Base-by-base conservation (phyloP, 148 eudicot genomes). In the Cornus controversa region DNA sequence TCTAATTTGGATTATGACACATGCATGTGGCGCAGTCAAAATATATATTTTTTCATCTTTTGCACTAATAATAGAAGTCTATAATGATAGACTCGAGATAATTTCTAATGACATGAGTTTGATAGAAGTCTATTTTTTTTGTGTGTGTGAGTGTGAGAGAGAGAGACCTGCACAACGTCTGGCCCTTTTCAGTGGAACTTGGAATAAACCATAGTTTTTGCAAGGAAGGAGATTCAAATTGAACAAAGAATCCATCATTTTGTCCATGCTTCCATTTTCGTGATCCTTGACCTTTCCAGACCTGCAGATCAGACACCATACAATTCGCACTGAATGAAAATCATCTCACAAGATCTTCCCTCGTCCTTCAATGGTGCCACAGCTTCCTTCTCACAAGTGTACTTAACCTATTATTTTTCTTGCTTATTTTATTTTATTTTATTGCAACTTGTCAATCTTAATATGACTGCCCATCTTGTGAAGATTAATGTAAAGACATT, bases 191-290 rank as follows among this genome's bases (percentile, higher is more conserved):
- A 29, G 36, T 87, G 77, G 84, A 84, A 80, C 92, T 90, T 69
- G 97, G 88, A 71, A 96, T 69, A 79, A 96, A 96, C 99, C 99
- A 96, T 71, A 89, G 67, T 79, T 90, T 96, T 68, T 92, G 85
- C 78, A 86, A 22, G 8, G 71, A 60, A 67, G 97, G 93, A 34
- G 92, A 85, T 84, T 96, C 99, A 81, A 96, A 93, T 85, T 96
- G 98, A 79, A 96, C 83, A 79, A 96, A 96, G 85, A 96, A 84
- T 68, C 99, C 99, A 85, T 96, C 99, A 80, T 54, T 79, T 73
- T 89, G 97, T 73, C 97, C 99, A 86, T 96, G 91, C 81, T 87
- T 96, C 99, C 99, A 96, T 89, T 96, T 96, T 83, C 98, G 87
- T 60, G 93, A 90, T 80, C 99, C 99, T 83, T 90, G 94, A 29